Evolutionary conservation across 495 filamentous ascomycete genomes (phyloP), one percentile per base, ranked within the genome.

Genomic region (Hypoxylon trugodes): DNA sequence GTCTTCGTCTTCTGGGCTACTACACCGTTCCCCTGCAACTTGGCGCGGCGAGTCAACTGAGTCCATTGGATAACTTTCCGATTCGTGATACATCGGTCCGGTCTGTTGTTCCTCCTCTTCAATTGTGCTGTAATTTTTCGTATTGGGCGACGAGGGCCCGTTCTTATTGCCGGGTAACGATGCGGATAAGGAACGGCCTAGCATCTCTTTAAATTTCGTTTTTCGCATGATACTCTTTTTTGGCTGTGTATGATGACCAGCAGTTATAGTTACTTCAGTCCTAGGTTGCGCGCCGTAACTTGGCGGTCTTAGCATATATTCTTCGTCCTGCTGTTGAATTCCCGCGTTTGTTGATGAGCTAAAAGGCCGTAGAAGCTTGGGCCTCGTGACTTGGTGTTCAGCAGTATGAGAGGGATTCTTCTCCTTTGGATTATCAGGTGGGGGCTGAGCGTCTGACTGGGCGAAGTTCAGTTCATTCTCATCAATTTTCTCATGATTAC

Each of bases 151-250:
- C 7, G 48, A 38, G 7, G 57, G 21, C 21, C 30, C 32, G 15
- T 46, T 56, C 3, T 48, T n/a, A n/a, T n/a, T 64, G 26, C 36
- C 28, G 6, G 50, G 15, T 25, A 43, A 26, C 3, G 52, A 15
- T 3, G 48, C n/a, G 0, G 64, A 62, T 7, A 67, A 13, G 16
- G 65, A 68, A 6, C 49, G 35, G 21, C 48, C 32, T 1, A 68
- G 12, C 55, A 68, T 46, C 32, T 68, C 65, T 24, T 59, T 59
- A 38, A 68, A 68, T 28, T 24, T 64, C 0, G 65, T 52, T 16
- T 49, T 41, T 9, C 65, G 54, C 6, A 38, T 26, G 6, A 28
- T 12, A n/a, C 43, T 43, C 9, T 42, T 48, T 30, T 46, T 52
- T n/a, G 50, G 38, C 2, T 13, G 16, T 41, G 26, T 3, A 30